Conservation (phyloP, 2,329 filamentous ascomycete genomes). For the Colletotrichum truncatum region DNA sequence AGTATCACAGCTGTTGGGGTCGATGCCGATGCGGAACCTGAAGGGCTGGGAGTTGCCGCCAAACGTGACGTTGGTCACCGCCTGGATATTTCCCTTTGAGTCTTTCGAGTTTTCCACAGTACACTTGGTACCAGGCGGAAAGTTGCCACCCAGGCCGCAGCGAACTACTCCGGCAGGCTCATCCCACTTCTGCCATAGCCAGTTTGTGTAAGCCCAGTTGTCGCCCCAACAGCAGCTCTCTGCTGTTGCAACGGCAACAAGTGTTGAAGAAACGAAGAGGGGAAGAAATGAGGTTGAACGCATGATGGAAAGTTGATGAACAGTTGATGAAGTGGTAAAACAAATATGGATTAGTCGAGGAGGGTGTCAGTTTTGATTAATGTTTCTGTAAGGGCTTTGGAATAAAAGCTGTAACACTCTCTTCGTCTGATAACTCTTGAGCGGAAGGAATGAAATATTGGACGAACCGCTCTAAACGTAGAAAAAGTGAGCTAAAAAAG, state of each 20-base stretch:
- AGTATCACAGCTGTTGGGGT: background rate
- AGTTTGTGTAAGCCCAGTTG: background rate
- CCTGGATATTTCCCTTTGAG: conserved; percentile 1
- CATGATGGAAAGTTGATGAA: background rate
- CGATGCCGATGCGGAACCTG: conserved; percentile 13
- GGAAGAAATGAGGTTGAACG: background rate
- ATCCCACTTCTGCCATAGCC: conserved; percentile 4
- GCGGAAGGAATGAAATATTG: too few species aligned
- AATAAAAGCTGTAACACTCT: too few species aligned
- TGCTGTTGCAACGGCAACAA: background rate
- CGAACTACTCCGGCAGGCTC: background rate
- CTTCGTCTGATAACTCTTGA: too few species aligned
- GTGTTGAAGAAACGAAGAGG: background rate
- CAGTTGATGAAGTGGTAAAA: too few species aligned
- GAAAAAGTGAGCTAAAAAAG: too few species aligned
- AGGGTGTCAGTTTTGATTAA: too few species aligned
- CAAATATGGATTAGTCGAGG: too few species aligned
- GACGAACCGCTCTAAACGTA: too few species aligned
- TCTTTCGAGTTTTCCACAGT: conserved; percentile 1
- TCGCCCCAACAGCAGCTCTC: conserved; percentile 1
- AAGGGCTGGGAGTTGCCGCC: background rate
- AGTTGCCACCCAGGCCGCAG: background rate
- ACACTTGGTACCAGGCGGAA: background rate
- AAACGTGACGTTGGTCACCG: conserved; percentile 12
- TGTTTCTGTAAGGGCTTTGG: too few species aligned